phyloP scores from a whole-genome alignment of 495 filamentous ascomycete genomes.

The Pyrenopolyporus hunteri region DNA sequence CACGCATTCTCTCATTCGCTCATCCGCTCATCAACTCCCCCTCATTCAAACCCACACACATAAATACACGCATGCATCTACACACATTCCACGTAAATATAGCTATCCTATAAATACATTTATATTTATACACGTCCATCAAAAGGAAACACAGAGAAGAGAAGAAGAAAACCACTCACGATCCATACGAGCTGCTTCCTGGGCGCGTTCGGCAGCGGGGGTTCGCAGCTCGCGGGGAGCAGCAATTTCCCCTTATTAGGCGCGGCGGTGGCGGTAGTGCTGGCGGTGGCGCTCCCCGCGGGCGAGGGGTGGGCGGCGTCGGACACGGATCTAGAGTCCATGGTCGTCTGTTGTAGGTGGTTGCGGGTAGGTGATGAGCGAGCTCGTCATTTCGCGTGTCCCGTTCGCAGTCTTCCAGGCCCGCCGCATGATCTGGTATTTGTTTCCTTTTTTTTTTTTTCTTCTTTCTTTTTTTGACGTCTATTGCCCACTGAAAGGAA shows the following conservation, averaged over 20 bases:
- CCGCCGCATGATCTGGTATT: slow-evolving; percentile 2
- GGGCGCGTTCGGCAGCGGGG: slow-evolving; percentile 73
- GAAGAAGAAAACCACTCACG: slow-evolving; percentile 54
- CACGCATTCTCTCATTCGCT: no score
- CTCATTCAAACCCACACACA: no score
- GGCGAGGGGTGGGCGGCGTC: slow-evolving; percentile 38
- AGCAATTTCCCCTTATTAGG: slow-evolving; percentile 52
- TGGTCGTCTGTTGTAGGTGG: slow-evolving; percentile 22
- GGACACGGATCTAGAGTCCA: slow-evolving; percentile 42
- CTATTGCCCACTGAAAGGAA: no score
- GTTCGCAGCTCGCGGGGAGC: slow-evolving; percentile 80
- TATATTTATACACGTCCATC: no score
- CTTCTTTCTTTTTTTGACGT: no score
- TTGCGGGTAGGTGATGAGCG: slow-evolving; percentile 11
- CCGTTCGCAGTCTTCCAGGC: slow-evolving; percentile 2
- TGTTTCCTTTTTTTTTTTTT: no score
- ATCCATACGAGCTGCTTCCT: slow-evolving; percentile 81
- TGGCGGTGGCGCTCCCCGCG: slow-evolving; percentile 29
- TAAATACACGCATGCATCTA: no score
- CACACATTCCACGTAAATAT: background rate
- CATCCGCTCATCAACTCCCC: no score
- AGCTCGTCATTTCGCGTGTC: slow-evolving; percentile 21
- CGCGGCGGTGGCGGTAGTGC: slow-evolving; percentile 10
- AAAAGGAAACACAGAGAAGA: background rate
- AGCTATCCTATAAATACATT: background rate